Evolutionary conservation across 2,329 filamentous ascomycete genomes (phyloP).

Genomic region (Nakataea oryzae): DNA sequence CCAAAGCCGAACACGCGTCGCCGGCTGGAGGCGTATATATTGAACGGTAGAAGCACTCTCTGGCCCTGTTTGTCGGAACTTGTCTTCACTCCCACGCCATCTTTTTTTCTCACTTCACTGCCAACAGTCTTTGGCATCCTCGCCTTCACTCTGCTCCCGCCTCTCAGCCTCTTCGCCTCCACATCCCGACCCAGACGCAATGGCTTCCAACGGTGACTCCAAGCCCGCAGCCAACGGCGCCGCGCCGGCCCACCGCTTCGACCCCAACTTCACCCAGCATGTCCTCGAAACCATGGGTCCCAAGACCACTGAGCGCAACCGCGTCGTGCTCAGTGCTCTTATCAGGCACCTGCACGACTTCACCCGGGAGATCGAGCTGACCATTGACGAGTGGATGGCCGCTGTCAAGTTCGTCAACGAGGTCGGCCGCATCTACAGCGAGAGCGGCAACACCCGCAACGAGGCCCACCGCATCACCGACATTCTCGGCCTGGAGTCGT

Average conservation of each 20-base stretch:
- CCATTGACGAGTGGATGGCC: conserved; percentile 68
- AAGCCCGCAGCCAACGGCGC: conserved; percentile 13
- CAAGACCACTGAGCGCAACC: conserved; percentile 56
- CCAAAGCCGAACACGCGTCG: background rate
- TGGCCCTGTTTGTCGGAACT: too few species aligned
- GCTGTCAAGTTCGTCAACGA: conserved; percentile 51
- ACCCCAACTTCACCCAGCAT: conserved; percentile 64
- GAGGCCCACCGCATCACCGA: conserved; percentile 66
- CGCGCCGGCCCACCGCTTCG: conserved; percentile 35
- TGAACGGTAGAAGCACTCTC: too few species aligned
- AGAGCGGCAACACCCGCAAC: conserved; percentile 46
- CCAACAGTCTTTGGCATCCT: background rate
- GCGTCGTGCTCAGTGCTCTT: conserved; percentile 55
- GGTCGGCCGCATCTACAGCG: conserved; percentile 57
- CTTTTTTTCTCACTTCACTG: background rate
- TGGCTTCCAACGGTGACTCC: background rate
- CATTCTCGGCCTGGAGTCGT: conserved; percentile 63
- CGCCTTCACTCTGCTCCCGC: too few species aligned
- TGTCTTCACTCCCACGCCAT: background rate
- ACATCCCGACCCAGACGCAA: background rate
- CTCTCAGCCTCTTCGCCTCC: background rate
- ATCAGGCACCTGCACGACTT: conserved; percentile 75
- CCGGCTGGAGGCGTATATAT: background rate
- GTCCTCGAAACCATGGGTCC: conserved; percentile 69
- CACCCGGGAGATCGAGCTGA: conserved; percentile 68